Base-by-base conservation (phyloP, 306 rosid genomes). In the Purshia tridentata region DNA sequence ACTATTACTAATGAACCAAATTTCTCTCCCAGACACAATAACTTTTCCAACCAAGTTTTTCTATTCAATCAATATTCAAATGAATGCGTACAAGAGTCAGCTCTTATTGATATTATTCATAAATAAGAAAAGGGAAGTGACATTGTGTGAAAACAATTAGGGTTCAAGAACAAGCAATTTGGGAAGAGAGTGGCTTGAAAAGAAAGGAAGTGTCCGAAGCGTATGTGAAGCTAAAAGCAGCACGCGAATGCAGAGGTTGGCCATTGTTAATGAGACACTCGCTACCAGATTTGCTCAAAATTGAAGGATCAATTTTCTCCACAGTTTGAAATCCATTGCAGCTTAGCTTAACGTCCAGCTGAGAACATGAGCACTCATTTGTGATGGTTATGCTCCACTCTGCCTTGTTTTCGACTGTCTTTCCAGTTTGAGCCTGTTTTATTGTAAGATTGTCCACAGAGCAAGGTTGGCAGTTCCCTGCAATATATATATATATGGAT, bases 201-300 rank as follows among this genome's bases (percentile, higher is more conserved):
- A 55, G 13, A 53, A 75, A 74, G 3, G 41, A 10, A 67, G 54
- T 10, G 19, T 55, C 68, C 73, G 45, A 70, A 56, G 77, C 55
- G 29, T 41, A 76, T 13, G 63, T 61, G 78, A 83, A 71, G 23
- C 1, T 58, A 62, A 76, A 39, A 5, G 3, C 22, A 1, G 20
- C 3, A 8, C 53, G 57, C 16, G 35, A 3, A 62, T 23, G 80
- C 81, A 62, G 80, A 85, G 85, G 54, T 9, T 11, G 61, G 3
- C 90, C 90, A 29, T 15, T 13, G 14, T 80, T 78, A 64, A 86
- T 55, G 10, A 75, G 44, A 76, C 92, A 82, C 1, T 1, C 62
- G 1, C 15, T 1, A 0, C 80, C 73, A 0, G 59, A 65, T 2
- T 68, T 11, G 0, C 20, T 23, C 46, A 87, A 55, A 44, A 83